A percentile compares a stretch with the other conserved stretches of the same genome.
Conservation (phyloP, 1,284 basidiomycete species). For the Trichosporon faecale region DNA sequence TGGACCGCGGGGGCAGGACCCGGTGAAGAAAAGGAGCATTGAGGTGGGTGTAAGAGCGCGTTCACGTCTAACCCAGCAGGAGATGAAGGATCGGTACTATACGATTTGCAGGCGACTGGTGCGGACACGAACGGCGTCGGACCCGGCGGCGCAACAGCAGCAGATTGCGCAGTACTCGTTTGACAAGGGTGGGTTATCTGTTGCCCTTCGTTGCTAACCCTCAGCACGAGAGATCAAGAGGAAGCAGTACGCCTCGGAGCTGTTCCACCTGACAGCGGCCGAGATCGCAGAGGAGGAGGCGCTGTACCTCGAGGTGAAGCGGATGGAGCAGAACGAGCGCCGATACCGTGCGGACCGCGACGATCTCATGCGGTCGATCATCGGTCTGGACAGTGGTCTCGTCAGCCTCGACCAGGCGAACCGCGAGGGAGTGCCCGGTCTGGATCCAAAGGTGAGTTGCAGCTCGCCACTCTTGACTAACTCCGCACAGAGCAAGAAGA, state of each 20-base stretch:
- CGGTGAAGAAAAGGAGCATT: constrained; percentile 58
- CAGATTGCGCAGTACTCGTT: constrained; percentile 71
- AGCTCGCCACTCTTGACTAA: background rate
- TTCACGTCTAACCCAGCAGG: constrained; percentile 56
- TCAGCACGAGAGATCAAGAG: constrained; percentile 82
- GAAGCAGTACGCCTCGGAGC: constrained; percentile 79
- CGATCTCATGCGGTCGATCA: constrained; percentile 77
- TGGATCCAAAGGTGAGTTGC: constrained; percentile 28
- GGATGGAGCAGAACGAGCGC: constrained; percentile 88
- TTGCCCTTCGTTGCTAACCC: constrained; percentile 11
- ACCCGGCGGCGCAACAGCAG: constrained; percentile 66
- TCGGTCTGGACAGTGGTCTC: constrained; percentile 79
- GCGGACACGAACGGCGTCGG: constrained; percentile 72
- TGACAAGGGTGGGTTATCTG: constrained; percentile 65
- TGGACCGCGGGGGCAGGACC: constrained; percentile 21
- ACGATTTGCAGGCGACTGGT: constrained; percentile 86
- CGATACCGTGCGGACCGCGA: constrained; percentile 86
- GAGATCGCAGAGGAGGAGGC: constrained; percentile 96
- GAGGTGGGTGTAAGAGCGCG: constrained; percentile 62
- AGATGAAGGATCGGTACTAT: constrained; percentile 92
- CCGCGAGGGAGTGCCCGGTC: constrained; percentile 49
- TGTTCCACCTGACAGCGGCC: constrained; percentile 80
- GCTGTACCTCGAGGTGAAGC: constrained; percentile 88
- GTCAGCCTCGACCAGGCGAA: constrained; percentile 56
- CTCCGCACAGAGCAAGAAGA: constrained; percentile 46